Evolutionary conservation across 768 basidiomycete species (phyloP).

Genomic region (Rhizopogon salebrosus): DNA sequence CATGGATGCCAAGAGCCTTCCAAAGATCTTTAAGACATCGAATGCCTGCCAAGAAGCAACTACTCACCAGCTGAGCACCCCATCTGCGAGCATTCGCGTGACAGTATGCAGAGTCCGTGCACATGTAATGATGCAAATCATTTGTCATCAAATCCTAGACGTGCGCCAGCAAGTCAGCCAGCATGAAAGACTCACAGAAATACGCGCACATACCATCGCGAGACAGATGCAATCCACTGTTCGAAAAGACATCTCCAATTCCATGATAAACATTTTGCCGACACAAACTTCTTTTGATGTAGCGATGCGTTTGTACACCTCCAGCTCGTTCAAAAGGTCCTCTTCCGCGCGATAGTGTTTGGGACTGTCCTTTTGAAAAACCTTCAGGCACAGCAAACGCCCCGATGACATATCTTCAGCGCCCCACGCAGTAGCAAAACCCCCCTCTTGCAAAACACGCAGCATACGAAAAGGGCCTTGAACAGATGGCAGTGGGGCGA

Average conservation of each 20-base stretch:
- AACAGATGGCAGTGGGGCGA: constrained; percentile 13
- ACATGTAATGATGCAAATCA: constrained; percentile 30
- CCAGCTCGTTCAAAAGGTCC: constrained; percentile 28
- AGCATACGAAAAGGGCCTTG: constrained; percentile 21
- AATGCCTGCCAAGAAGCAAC: background rate
- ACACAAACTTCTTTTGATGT: constrained; percentile 10
- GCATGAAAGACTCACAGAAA: background rate
- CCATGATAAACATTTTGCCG: constrained; percentile 33
- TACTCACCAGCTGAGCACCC: constrained; percentile 35
- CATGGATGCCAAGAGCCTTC: constrained; percentile 35
- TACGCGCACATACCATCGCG: constrained; percentile 31
- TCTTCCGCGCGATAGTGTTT: constrained; percentile 2
- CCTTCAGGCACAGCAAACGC: constrained; percentile 36
- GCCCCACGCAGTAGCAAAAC: constrained; percentile 16
- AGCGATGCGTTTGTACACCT: constrained; percentile 30
- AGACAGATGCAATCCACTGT: constrained; percentile 27
- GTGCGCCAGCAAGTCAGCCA: background rate
- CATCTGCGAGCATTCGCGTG: constrained; percentile 29
- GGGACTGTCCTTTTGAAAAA: constrained; percentile 20
- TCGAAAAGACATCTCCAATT: constrained; percentile 32
- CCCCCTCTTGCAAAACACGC: constrained; percentile 13
- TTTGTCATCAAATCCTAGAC: constrained; percentile 35
- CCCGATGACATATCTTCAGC: constrained; percentile 21
- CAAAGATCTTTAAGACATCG: background rate
- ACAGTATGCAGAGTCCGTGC: constrained; percentile 15